Conservation (phyloP, 176 grass and related monocot species). For the Avena insularis region DNA sequence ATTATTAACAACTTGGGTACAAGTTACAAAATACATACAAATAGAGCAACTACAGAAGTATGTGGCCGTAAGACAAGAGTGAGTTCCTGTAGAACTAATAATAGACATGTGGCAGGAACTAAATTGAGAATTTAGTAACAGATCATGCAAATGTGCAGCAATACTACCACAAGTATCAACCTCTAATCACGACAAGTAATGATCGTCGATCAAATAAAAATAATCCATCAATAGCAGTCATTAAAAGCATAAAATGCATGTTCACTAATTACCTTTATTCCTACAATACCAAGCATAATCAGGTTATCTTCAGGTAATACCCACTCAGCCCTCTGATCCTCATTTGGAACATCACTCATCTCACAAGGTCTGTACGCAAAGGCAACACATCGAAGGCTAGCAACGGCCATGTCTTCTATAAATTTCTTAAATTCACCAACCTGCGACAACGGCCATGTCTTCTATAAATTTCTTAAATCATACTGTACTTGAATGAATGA, state of each 20-base stretch:
- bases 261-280: slow-evolving; percentile 73
- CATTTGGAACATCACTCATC: slow-evolving; percentile 70
- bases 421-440: slow-evolving; percentile 70
- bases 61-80: background rate
- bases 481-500: slow-evolving; percentile 25
- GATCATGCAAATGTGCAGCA: background rate
- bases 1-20: slow-evolving; percentile 20
- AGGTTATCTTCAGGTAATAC: slow-evolving; percentile 80
- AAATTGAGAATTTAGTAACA: background rate
- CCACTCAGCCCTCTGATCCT: slow-evolving; percentile 80
- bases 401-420: slow-evolving; percentile 85
- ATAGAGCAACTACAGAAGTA: background rate
- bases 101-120: background rate
- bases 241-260: background rate
- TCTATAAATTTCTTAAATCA: slow-evolving; percentile 80
- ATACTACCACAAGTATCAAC: background rate
- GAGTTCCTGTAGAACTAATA: slow-evolving; percentile 1
- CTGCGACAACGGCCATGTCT: slow-evolving; percentile 76
- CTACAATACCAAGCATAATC: slow-evolving; percentile 78
- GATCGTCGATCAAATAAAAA: background rate
- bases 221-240: background rate
- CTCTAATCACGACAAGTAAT: slow-evolving; percentile 2
- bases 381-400: slow-evolving; percentile 84
- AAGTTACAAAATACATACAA: slow-evolving; percentile 1
- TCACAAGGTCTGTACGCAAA: slow-evolving; percentile 77